Evolutionary conservation across 257 asterid genomes (phyloP), one percentile per base, ranked within the genome.

Genomic region (Petunia secreta): DNA sequence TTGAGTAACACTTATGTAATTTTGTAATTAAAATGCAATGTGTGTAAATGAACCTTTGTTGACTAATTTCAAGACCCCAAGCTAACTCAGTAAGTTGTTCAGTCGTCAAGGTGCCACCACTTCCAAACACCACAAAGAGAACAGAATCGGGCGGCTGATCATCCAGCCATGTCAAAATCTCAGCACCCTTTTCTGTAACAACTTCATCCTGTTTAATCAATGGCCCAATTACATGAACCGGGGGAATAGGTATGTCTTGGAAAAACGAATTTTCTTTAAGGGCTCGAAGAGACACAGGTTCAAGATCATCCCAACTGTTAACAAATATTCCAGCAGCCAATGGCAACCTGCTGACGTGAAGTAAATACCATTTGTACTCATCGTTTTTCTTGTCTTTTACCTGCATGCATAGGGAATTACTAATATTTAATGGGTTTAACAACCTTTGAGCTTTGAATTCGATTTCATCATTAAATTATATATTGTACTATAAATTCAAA

Each of bases 261-360:
- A 67, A 89, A 67, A 84, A 87, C 0, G 55, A 53, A 16, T 88
- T 81, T 6, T 87, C 87, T 43, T 36, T 80, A 62, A 88, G 13
- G 10, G 92, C 91, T 67, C 53, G 63, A 14, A 87, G 67, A 1
- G 85, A n/a, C 1, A 48, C 65, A 0, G 82, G 79, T 44, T 90
- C 93, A n/a, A 90, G 57, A 69, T 81, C 89, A 1, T 83, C 83
- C 89, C 89, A 90, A 5, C 85, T 59, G 55, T 88, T 90, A 8
- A 80, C 69, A 7, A 90, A 53, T 5, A 88, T 83, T 3, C 93
- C 91, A 0, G 84, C 78, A 0, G 82, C 83, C 25, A 48, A 54
- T 0, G 40, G 36, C 44, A 87, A 5, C 14, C 87, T 64, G 65
- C 85, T 77, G 10, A 60, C 80, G 6, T 85, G 85, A 80, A 62